Percentiles rank a stretch among this genome's conserved stretches.
Conservation (phyloP, 495 filamentous ascomycete genomes). For the Talaromyces liani region DNA sequence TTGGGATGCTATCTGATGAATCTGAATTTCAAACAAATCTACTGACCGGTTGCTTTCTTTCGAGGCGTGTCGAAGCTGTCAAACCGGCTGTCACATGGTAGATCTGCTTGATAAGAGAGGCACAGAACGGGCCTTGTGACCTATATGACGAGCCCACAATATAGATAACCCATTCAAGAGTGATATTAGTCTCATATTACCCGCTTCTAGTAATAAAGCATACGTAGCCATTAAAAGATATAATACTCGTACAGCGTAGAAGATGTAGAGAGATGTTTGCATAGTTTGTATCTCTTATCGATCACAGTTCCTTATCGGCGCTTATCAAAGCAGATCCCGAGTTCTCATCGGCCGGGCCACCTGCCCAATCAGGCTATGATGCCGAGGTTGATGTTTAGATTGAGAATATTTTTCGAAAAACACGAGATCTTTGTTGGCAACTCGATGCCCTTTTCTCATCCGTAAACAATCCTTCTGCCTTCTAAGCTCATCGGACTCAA, state of each 20-base stretch:
- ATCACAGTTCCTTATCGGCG: background rate
- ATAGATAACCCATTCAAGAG: background rate
- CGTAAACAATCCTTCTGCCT: background rate
- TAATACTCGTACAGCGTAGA: background rate
- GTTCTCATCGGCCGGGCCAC: background rate
- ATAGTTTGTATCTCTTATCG: background rate
- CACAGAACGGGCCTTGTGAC: background rate
- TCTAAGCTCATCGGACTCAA: background rate
- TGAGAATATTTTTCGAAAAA: background rate
- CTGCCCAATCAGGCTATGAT: conserved; percentile 1
- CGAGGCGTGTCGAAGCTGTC: background rate
- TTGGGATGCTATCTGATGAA: background rate
- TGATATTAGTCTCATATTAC: too few relatives aligned
- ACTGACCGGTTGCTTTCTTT: background rate
- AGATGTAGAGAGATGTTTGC: background rate
- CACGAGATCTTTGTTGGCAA: background rate
- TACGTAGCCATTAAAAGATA: too few relatives aligned
- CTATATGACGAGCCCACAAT: background rate
- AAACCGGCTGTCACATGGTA: background rate
- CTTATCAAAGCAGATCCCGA: background rate
- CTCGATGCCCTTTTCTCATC: background rate
- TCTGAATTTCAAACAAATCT: background rate
- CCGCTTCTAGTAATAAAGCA: too few relatives aligned
- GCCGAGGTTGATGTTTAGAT: conserved; percentile 2
- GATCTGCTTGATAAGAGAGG: background rate